Evolutionary conservation across 768 basidiomycete genomes (phyloP).

Genomic region (Calocera cornea): DNA sequence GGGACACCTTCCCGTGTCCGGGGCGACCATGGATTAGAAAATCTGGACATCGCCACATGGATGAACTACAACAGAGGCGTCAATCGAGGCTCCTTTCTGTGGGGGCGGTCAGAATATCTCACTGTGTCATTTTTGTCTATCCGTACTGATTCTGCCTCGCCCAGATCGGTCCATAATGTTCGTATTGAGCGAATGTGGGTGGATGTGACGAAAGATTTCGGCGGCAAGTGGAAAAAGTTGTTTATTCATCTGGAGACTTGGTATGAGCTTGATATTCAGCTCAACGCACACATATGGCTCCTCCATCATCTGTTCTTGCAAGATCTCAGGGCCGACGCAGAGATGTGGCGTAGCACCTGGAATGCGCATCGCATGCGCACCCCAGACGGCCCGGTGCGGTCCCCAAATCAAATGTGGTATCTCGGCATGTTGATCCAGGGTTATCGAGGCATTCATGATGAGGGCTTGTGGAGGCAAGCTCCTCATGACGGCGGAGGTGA

Average conservation of each 20-base stretch:
- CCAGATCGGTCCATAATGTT: conserved; percentile 6
- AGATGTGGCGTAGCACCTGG: not conserved
- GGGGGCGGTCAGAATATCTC: conserved; percentile 8
- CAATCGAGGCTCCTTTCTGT: conserved; percentile 7
- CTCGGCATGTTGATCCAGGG: not conserved
- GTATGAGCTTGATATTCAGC: not conserved
- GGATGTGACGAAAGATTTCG: conserved; percentile 4
- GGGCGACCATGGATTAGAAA: conserved; percentile 6
- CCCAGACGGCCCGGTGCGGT: not conserved
- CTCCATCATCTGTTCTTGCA: conserved; percentile 7
- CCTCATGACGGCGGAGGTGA: not conserved
- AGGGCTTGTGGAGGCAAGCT: not conserved
- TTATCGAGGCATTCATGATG: not conserved
- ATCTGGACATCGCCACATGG: conserved; percentile 8
- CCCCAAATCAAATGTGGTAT: not conserved
- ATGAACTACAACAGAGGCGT: conserved; percentile 4
- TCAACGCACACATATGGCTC: conserved; percentile 6
- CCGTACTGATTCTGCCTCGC: too few relatives aligned
- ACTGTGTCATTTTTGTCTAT: too few relatives aligned
- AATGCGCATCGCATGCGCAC: not conserved
- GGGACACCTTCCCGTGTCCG: not conserved
- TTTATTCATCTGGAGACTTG: not conserved
- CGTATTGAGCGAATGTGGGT: conserved; percentile 9
- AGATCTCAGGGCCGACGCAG: conserved; percentile 2
- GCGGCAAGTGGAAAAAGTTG: not conserved